Base-by-base conservation (phyloP, 2,329 filamentous ascomycete genomes). In the Coleophoma cylindrospora region DNA sequence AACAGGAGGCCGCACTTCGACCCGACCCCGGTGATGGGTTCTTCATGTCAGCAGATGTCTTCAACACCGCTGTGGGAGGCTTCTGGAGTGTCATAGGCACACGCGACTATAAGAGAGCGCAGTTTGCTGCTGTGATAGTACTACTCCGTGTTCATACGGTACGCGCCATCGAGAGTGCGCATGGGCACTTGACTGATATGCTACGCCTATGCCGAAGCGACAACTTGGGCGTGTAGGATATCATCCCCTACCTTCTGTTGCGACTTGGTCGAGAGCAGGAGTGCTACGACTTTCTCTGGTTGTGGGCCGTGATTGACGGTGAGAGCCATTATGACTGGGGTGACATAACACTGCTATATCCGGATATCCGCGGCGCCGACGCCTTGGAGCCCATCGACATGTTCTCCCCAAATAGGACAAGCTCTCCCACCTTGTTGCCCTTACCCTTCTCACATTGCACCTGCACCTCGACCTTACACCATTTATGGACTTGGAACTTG, bases 231-330 rank as follows among this genome's bases (percentile, higher is more conserved):
- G 15, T 76, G 3, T 67, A 74, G 0, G 40, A 68, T 15, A 17
- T 72, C 0, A 51, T 74, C 0, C 75, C 77, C 0, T 53, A 58
- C 0, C 40, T 75, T 10, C 66, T 72, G 49, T 57, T 81, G 13
- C 70, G 75, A 3, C 65, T 80, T 7, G 68, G 68, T 17, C 64
- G 59, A 40, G 76, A 80, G 50, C 75, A 80, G 56, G 74, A 71
- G 66, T 54, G 63, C 58, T 75, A 75, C 55, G 70, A 74, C 54
- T 75, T 76, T 49, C 34, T 75, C 56, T 77, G 74, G 60, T 77
- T 70, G 73, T 77, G 65, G 64, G 59, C 53, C 5, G 64, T 59
- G 1, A 54, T 53, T 1, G 61, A 51, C 5, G 34, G 52, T n/a
- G 44, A 59, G 3, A 32, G 45, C 9, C 17, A 64, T 38, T 72